Percentiles rank a stretch among this genome's conserved stretches.
Evolutionary conservation across 176 grass and related monocot species (phyloP).

Genomic region (Alopecurus myosuroides): DNA sequence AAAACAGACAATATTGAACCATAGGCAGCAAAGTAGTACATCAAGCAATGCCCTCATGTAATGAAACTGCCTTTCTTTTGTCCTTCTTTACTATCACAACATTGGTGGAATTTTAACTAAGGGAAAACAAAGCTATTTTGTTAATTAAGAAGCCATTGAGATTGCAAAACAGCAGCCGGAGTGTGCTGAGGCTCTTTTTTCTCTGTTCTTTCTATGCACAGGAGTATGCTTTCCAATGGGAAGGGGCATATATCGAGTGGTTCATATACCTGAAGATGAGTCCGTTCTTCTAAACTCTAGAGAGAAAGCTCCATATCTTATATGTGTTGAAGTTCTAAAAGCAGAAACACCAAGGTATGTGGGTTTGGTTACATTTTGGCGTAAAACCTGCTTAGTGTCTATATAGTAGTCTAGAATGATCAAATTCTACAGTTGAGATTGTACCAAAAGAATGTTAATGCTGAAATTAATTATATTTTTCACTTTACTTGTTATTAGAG

Average conservation of each 20-base stretch:
- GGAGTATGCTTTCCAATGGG: slow-evolving; percentile 99
- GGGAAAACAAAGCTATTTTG: slow-evolving; percentile 1
- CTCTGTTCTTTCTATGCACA: slow-evolving; percentile 34
- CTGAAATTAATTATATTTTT: slow-evolving; percentile 1
- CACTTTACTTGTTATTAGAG: slow-evolving; percentile 7
- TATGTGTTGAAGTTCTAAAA: slow-evolving; percentile 99
- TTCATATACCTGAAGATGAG: slow-evolving; percentile 97
- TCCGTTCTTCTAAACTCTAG: slow-evolving; percentile 94
- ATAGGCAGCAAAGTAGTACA: neutral
- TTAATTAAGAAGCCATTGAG: neutral
- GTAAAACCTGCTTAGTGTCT: neutral
- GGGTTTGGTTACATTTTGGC: slow-evolving; percentile 13
- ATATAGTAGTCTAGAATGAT: neutral
- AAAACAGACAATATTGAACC: neutral
- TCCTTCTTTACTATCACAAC: neutral
- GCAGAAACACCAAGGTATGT: slow-evolving; percentile 77
- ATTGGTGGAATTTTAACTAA: neutral
- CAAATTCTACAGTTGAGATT: neutral
- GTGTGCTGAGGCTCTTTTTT: slow-evolving; percentile 14
- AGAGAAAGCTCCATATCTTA: slow-evolving; percentile 98
- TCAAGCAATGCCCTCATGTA: neutral
- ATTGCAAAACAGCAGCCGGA: slow-evolving; percentile 2
- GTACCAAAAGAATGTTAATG: neutral
- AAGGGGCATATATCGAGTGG: slow-evolving; percentile 84
- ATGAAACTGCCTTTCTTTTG: neutral